phyloP scores from a whole-genome alignment of 139 green algal genomes.

The Deuterostichococcus epilithicus region DNA sequence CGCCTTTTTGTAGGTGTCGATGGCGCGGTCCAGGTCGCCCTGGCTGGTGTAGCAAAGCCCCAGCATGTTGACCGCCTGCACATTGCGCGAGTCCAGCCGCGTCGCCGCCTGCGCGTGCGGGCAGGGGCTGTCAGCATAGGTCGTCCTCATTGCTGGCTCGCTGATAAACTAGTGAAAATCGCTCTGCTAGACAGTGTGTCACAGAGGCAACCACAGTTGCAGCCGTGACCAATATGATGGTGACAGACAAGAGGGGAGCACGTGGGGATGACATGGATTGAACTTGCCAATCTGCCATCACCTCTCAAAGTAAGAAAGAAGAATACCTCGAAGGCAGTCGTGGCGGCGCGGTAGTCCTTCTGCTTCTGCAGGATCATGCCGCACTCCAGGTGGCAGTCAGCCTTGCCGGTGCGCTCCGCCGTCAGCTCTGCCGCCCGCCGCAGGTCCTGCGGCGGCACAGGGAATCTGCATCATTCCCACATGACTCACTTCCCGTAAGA shows the following conservation, averaged over 20 bases:
- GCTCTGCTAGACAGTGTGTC: no score
- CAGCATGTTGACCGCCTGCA: slow-evolving; percentile 58
- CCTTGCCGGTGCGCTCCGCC: slow-evolving; percentile 16
- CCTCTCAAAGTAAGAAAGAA: background rate
- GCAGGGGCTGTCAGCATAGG: no score
- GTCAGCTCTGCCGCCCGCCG: slow-evolving; percentile 43
- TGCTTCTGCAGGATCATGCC: slow-evolving; percentile 69
- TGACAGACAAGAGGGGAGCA: no score
- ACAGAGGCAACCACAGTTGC: no score
- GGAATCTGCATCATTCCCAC: background rate
- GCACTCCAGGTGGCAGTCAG: slow-evolving; percentile 51
- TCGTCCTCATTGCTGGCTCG: no score
- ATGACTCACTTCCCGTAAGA: no score
- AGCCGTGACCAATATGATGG: no score
- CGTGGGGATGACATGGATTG: no score
- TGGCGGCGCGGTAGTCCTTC: slow-evolving; percentile 52
- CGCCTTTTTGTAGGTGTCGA: slow-evolving; percentile 56
- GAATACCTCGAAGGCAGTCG: background rate
- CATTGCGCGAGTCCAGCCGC: slow-evolving; percentile 42
- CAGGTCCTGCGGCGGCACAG: slow-evolving; percentile 63
- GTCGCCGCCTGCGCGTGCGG: slow-evolving; percentile 39
- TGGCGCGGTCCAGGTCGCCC: slow-evolving; percentile 70
- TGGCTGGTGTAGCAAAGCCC: slow-evolving; percentile 54
- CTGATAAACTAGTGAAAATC: no score
- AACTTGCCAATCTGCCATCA: no score